Percentiles rank a stretch among this genome's conserved stretches.
These are phyloP conservation scores for Pseudogymnoascus sp. DNA, from an alignment of 2,329 filamentous ascomycete genomes.

Conservation along the genomic window DNA sequence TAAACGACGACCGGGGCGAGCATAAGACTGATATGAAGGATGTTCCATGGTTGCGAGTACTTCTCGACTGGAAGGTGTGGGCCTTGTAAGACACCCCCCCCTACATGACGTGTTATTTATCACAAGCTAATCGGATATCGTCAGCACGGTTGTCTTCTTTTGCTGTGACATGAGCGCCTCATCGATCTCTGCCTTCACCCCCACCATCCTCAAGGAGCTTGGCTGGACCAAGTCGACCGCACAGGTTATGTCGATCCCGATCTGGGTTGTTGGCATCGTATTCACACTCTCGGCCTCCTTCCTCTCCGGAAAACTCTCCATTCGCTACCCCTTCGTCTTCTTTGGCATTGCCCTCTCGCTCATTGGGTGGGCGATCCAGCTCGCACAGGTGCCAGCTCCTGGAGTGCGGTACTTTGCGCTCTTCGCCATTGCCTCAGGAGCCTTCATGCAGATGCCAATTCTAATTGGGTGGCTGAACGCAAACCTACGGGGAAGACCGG, in stretches of 20 bases:
- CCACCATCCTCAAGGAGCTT: conserved; percentile 30
- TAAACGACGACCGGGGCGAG: conserved; percentile 14
- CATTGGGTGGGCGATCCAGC: conserved; percentile 25
- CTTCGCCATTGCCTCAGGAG: conserved; percentile 30
- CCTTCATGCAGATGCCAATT: conserved; percentile 29
- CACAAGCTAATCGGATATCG: neutral
- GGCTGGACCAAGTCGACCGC: conserved; percentile 28
- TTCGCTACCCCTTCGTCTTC: conserved; percentile 32
- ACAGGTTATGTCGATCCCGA: conserved; percentile 32
- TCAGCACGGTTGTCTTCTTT: conserved; percentile 24
- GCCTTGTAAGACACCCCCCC: conserved; percentile 15
- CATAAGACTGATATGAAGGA: conserved; percentile 11
- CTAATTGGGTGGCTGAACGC: conserved; percentile 32
- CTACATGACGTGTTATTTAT: neutral
- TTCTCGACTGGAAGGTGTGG: conserved; percentile 24
- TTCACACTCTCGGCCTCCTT: conserved; percentile 26
- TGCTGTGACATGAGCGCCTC: conserved; percentile 31
- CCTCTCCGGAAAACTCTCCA: conserved; percentile 26
- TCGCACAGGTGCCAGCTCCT: conserved; percentile 9
- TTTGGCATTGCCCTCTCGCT: conserved; percentile 29
- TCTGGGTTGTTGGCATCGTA: conserved; percentile 28
- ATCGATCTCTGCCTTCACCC: conserved; percentile 30
- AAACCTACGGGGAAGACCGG: conserved; percentile 35
- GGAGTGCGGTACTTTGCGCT: conserved; percentile 30
- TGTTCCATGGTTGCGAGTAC: conserved; percentile 12